A percentile compares a stretch with the other conserved stretches of the same genome.
phyloP scores from a whole-genome alignment of 371 early-diverging fungal genomes.

The Dipsacomyces acuminosporus region DNA sequence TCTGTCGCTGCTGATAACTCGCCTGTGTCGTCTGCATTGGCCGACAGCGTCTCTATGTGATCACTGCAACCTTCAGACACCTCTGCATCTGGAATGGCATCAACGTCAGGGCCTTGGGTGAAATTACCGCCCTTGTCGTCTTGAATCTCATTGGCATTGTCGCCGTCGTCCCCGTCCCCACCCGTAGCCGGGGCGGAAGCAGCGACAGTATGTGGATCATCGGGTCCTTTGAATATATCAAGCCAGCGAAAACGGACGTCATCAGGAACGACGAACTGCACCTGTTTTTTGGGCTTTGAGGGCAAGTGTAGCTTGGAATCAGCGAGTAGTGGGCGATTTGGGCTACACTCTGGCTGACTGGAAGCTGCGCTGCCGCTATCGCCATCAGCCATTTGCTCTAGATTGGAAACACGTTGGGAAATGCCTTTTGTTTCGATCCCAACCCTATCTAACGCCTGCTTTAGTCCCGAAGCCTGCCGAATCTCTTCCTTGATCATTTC shows the following conservation, averaged over 20 bases:
- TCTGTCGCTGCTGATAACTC: too few species aligned
- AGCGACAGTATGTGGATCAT: constrained; percentile 13
- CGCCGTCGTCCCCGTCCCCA: too few species aligned
- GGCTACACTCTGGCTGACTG: not conserved
- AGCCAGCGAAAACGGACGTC: constrained; percentile 49
- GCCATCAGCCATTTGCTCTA: not conserved
- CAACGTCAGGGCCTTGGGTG: too few species aligned
- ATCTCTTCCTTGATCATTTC: constrained; percentile 50
- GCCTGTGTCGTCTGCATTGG: too few species aligned
- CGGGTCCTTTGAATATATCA: constrained; percentile 41
- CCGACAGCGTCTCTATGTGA: too few species aligned
- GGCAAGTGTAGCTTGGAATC: too few species aligned
- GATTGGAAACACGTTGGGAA: constrained; percentile 19
- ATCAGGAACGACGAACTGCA: constrained; percentile 46
- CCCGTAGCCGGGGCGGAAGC: too few species aligned
- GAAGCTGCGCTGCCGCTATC: too few species aligned
- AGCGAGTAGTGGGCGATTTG: not conserved
- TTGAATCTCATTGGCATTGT: too few species aligned
- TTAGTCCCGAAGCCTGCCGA: constrained; percentile 48
- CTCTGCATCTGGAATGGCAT: too few species aligned
- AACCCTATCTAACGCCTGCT: constrained; percentile 45
- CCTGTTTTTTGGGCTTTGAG: constrained; percentile 17
- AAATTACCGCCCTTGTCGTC: too few species aligned
- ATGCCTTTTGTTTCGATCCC: constrained; percentile 34
- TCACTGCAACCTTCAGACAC: too few species aligned